A percentile compares a stretch with the other conserved stretches of the same genome.
Evolutionary conservation across 1,284 basidiomycete genomes (phyloP).

Genomic region (Trichosporon ovoides): DNA sequence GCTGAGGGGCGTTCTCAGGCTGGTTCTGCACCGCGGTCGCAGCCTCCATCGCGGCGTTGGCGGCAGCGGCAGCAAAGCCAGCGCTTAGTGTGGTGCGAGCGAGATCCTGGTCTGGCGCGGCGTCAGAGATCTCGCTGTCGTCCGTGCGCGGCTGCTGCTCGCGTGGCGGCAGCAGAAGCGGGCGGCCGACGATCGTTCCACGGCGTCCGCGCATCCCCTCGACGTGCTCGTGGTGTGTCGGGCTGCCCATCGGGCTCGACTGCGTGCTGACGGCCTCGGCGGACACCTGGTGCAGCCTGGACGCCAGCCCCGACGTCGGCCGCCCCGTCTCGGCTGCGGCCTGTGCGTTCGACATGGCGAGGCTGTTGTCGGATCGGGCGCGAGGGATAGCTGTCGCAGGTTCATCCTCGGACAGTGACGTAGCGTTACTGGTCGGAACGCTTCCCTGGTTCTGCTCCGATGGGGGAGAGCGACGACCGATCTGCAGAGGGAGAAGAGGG

Average conservation of each 20-base stretch:
- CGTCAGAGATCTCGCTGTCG: slow-evolving; percentile 41
- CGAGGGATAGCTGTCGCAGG: slow-evolving; percentile 28
- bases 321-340: slow-evolving; percentile 20
- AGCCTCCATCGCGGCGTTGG: slow-evolving; percentile 23
- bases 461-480: slow-evolving; percentile 27
- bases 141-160: slow-evolving; percentile 26
- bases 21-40: slow-evolving; percentile 24
- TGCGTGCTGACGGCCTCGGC: slow-evolving; percentile 37
- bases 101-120: slow-evolving; percentile 34
- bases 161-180: slow-evolving; percentile 29
- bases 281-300: slow-evolving; percentile 32
- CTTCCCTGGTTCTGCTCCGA: slow-evolving; percentile 21
- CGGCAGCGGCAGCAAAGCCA: slow-evolving; percentile 34
- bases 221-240: slow-evolving; percentile 25
- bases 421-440: slow-evolving; percentile 31
- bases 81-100: slow-evolving; percentile 33
- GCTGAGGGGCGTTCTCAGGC: slow-evolving; percentile 29
- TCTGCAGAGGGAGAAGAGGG: slow-evolving; percentile 31
- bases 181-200: slow-evolving; percentile 43
- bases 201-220: slow-evolving; percentile 25
- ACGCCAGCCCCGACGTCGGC: slow-evolving; percentile 21
- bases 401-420: slow-evolving; percentile 32
- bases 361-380: slow-evolving; percentile 36
- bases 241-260: slow-evolving; percentile 45
- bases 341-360: slow-evolving; percentile 21